Conservation (phyloP, 1,284 basidiomycete genomes). For the Ceratobasidium sp. region DNA sequence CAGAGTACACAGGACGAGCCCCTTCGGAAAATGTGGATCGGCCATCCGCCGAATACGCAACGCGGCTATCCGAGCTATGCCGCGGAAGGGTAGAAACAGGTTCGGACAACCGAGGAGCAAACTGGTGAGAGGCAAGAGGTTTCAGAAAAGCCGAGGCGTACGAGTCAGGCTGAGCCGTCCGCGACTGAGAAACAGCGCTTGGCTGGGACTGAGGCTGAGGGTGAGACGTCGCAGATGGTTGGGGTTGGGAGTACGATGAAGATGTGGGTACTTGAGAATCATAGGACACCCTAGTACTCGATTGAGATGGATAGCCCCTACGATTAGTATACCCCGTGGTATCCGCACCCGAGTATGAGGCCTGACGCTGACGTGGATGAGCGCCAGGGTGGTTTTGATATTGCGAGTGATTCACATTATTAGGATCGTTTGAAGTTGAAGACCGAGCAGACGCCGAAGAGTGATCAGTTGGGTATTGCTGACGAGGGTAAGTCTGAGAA, state of each 20-base stretch:
- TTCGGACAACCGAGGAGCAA: slow-evolving; percentile 33
- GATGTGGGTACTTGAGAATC: slow-evolving; percentile 4
- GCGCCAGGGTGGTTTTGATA: background rate
- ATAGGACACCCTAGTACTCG: slow-evolving; percentile 3
- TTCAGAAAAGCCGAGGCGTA: slow-evolving; percentile 19
- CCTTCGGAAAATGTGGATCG: background rate
- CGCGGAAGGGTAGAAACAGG: slow-evolving; percentile 27
- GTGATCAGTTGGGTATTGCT: slow-evolving; percentile 8
- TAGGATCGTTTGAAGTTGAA: slow-evolving; percentile 10
- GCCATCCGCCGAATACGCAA: background rate
- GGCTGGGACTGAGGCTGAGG: slow-evolving; percentile 19
- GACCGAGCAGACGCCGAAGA: slow-evolving; percentile 15
- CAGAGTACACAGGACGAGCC: background rate
- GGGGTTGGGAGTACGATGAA: slow-evolving; percentile 25
- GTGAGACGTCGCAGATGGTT: slow-evolving; percentile 10
- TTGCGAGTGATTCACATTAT: background rate
- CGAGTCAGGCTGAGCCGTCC: slow-evolving; percentile 10
- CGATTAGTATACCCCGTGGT: background rate
- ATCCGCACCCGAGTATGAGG: background rate
- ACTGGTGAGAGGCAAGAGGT: slow-evolving; percentile 35
- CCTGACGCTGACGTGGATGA: slow-evolving; percentile 13
- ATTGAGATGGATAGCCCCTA: slow-evolving; percentile 9
- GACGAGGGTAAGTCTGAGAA: slow-evolving; percentile 32
- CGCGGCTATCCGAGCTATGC: slow-evolving; percentile 27
- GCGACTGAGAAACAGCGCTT: slow-evolving; percentile 1